A percentile compares a stretch with the other conserved stretches of the same genome.
Evolutionary conservation across 768 basidiomycete species (phyloP).

Genomic region (Rossbeevera mucosa): DNA sequence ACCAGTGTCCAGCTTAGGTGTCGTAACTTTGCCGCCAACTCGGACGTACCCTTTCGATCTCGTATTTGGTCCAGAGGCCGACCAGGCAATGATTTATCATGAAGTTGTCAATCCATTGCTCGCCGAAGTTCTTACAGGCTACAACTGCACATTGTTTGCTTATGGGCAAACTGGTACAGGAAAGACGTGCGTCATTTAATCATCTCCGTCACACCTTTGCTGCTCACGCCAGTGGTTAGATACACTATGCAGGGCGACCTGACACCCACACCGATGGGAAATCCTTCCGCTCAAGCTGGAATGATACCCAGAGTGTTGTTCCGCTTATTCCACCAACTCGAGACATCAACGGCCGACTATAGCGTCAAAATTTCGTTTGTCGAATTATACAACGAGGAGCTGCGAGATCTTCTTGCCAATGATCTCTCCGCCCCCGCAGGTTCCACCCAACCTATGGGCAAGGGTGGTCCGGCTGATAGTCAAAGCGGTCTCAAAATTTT

Average conservation of each 20-base stretch:
- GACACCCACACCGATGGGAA: constrained; percentile 74
- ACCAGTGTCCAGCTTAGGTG: constrained; percentile 65
- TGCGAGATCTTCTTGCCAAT: constrained; percentile 83
- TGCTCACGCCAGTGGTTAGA: constrained; percentile 34
- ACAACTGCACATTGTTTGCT: constrained; percentile 96
- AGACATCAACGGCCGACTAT: constrained; percentile 71
- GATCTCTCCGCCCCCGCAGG: constrained; percentile 71
- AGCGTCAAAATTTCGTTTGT: constrained; percentile 92
- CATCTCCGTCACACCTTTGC: background rate
- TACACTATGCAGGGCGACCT: constrained; percentile 99
- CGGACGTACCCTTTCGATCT: constrained; percentile 92
- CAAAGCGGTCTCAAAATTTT: constrained; percentile 80
- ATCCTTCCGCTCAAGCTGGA: constrained; percentile 84
- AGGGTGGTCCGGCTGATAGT: constrained; percentile 45
- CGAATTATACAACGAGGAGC: constrained; percentile 97
- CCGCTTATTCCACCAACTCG: constrained; percentile 85
- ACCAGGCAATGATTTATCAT: constrained; percentile 90
- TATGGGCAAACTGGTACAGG: constrained; percentile 99
- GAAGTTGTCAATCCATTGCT: constrained; percentile 92
- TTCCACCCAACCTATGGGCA: constrained; percentile 74
- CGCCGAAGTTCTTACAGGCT: constrained; percentile 89
- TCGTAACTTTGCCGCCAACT: constrained; percentile 68
- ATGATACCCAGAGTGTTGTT: constrained; percentile 95
- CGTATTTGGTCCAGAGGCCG: constrained; percentile 95
- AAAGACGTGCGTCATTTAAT: constrained; percentile 71